Base-by-base conservation (phyloP, 1,284 basidiomycete genomes). In the Farysia itapuensis region DNA sequence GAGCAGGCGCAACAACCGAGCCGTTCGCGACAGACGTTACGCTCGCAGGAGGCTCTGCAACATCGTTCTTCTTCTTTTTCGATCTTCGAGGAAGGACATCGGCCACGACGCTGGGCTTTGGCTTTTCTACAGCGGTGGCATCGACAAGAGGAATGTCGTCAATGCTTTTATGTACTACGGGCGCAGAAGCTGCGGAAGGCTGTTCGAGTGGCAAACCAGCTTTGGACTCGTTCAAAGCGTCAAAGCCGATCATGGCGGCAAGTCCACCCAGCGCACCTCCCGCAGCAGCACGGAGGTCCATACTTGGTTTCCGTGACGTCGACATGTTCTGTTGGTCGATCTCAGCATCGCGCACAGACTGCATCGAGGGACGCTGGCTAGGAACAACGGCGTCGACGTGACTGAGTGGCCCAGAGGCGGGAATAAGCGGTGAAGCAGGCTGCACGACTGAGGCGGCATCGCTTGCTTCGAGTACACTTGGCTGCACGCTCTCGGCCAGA, bases 241-340 rank as follows among this genome's bases (percentile, higher is more conserved):
- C 60, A 18, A 58, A 47, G 35, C 60, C 60, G 28, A 64, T 50
- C 53, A 58, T 58, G 40, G 54, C 54, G 18, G 54, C 60, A 14
- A 64, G 53, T 29, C 60, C 54, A 13, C 60, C 60, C 4, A 64
- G 43, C 5, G 54, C 60, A 16, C 60, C 54, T n/a, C 60, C 54
- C 2, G 60, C 60, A 32, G 59, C 52, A 7, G 52, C 49, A 14
- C 51, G 52, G 18, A 63, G 44, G 21, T 51, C 52, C 41, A 57
- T 56, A 34, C 52, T 57, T 14, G 52, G 52, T 36, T 56, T 57
- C 26, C 52, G 43, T 15, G 52, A 56, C 14, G 42, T 23, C 15
- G 44, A 37, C 48, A 52, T 51, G n/a, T 26, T 52, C 35, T 56
- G 41, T 14, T 58, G 39, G 35, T 64, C 54, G 31, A 53, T 51